Base-by-base conservation (phyloP, 768 basidiomycete genomes). In the Lactifluus hygrophoroides region DNA sequence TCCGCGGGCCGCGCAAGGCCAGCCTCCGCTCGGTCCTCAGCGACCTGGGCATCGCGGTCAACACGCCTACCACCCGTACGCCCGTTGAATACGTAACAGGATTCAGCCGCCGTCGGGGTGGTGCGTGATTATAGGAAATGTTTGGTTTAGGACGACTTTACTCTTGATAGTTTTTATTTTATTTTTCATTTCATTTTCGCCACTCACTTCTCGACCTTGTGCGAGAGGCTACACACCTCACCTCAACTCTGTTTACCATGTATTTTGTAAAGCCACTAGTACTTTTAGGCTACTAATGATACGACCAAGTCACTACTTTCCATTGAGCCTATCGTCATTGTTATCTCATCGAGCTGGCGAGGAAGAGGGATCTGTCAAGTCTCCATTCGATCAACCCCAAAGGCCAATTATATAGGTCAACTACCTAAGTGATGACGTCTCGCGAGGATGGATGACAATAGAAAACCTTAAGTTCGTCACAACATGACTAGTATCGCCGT, bases 41-140 rank as follows among this genome's bases (percentile, higher is more conserved):
- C 57, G 69, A 32, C 48, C 67, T 2, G 66, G 62, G 10, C 56
- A 61, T n/a, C 66, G 70, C 10, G 70, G 70, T 28, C 69, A 70
- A 56, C 69, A 69, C 53, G 61, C 64, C 25, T 71, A 65, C 54
- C 70, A 71, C 64, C 70, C 70, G 28, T 71, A 71, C 62, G 69
- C 70, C 35, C 70, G 70, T 47, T 70, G 56, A 67, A 52, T 51
- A n/a, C 19, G 28, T 47, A 13, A 10, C 34, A 21, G n/a, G 37
- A 51, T 55, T 56, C 48, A 55, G 47, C 53, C 40, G 54, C 13
- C 48, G 43, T 40, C 19, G 58, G 43, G 34, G 58, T 51, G 54
- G 35, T 23, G 17, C 46, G 51, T 23, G 19, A 2, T 42, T 13
- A 16, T 8, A 19, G 19, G n/a, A 21, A 32, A 43, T 21, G 38